These are phyloP conservation scores for Delitschia confertaspora DNA, from an alignment of 495 filamentous ascomycete genomes.

Conservation along the genomic window DNA sequence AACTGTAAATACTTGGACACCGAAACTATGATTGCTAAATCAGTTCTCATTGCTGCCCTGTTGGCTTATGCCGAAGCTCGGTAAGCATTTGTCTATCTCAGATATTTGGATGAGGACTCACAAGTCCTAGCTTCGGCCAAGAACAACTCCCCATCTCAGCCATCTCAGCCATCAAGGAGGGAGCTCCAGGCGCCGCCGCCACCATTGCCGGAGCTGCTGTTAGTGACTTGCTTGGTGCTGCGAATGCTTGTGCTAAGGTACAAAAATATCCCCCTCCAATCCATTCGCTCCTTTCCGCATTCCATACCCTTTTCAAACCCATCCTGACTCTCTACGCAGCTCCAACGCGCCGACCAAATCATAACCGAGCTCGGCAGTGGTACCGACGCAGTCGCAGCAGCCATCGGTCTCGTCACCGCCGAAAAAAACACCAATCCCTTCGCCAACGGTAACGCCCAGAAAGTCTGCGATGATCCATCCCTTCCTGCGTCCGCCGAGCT, in stretches of 20 bases:
- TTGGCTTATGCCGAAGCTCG: slow-evolving; percentile 42
- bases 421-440: slow-evolving; percentile 64
- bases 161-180: slow-evolving; percentile 42
- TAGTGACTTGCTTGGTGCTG: slow-evolving; percentile 46
- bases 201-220: slow-evolving; percentile 48
- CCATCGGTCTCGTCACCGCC: slow-evolving; percentile 50
- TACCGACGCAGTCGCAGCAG: slow-evolving; percentile 45
- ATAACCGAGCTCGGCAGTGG: slow-evolving; percentile 46
- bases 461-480: slow-evolving; percentile 47
- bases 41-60: slow-evolving; percentile 35
- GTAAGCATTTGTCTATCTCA: neutral
- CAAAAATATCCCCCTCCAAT: neutral
- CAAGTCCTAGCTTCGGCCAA: slow-evolving; percentile 40
- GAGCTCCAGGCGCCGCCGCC: slow-evolving; percentile 43
- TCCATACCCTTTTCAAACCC: neutral
- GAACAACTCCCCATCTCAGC: slow-evolving; percentile 41
- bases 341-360: slow-evolving; percentile 50
- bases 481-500: slow-evolving; percentile 50
- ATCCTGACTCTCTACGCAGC: slow-evolving; percentile 31
- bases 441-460: slow-evolving; percentile 41
- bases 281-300: no score
- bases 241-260: slow-evolving; percentile 51
- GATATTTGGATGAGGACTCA: neutral
- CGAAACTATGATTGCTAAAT: slow-evolving; percentile 42
- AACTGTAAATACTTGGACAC: slow-evolving; percentile 24